Percentiles rank a stretch among this genome's conserved stretches.
Conservation (phyloP, 192 early-diverging fungal species). For the Coemansia sp. region DNA sequence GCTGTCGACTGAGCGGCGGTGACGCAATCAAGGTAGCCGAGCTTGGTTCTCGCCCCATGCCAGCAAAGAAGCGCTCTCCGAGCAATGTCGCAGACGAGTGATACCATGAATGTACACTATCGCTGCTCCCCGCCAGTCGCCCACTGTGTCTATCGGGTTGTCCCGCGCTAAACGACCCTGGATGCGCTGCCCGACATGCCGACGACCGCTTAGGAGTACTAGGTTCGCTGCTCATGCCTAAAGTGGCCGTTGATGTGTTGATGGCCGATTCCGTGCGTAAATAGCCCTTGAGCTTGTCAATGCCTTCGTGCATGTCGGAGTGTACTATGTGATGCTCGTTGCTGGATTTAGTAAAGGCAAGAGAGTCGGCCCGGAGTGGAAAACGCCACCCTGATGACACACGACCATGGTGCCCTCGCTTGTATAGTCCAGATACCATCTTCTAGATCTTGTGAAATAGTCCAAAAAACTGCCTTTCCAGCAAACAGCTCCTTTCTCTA, state of each 20-base stretch:
- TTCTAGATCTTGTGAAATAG: background rate
- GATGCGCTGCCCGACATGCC: background rate
- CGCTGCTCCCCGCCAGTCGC: background rate
- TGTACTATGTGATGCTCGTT: constrained; percentile 43
- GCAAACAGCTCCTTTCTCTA: background rate
- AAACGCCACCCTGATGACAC: constrained; percentile 30
- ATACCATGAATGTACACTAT: background rate
- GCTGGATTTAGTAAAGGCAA: constrained; percentile 9
- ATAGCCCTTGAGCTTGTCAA: constrained; percentile 39
- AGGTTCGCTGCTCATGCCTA: background rate
- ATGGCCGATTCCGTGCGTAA: constrained; percentile 27
- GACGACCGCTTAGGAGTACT: background rate
- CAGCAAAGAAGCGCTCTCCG: background rate
- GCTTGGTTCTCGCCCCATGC: background rate
- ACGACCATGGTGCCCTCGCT: constrained; percentile 14
- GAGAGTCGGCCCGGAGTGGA: constrained; percentile 32
- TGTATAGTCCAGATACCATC: constrained; percentile 32
- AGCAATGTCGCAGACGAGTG: constrained; percentile 1
- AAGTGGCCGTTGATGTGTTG: background rate
- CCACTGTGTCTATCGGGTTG: background rate
- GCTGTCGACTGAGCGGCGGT: constrained; percentile 13
- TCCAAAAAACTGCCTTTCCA: background rate
- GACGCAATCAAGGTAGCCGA: constrained; percentile 10
- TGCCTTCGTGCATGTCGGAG: constrained; percentile 22
- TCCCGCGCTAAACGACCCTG: background rate